Conservation (phyloP, 352 stramenopile genomes). For the Pythium sukuiense region DNA sequence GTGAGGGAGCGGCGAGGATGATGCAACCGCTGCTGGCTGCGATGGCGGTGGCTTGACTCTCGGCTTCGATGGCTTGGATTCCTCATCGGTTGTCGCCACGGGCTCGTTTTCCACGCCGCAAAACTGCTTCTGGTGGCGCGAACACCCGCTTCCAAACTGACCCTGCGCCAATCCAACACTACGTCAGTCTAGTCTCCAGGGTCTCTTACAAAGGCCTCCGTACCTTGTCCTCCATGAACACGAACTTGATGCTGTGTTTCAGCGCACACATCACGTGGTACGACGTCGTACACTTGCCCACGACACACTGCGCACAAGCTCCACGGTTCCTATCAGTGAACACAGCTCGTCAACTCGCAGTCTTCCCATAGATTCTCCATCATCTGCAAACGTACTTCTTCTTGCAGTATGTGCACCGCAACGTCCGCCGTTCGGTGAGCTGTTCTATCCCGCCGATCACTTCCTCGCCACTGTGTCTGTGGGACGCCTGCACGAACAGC, state of each 20-base stretch:
- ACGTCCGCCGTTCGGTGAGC: constrained; percentile 45
- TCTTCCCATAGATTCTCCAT: background rate
- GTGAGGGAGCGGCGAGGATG: constrained; percentile 4
- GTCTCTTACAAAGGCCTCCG: background rate
- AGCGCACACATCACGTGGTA: constrained; percentile 76
- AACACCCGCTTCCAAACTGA: constrained; percentile 66
- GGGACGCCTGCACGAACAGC: constrained; percentile 42
- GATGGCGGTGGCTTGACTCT: constrained; percentile 22
- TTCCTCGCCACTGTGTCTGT: constrained; percentile 40
- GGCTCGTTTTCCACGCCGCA: constrained; percentile 34
- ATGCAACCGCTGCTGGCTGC: background rate
- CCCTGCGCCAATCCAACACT: constrained; percentile 23
- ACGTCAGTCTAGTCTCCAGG: background rate
- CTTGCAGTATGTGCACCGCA: constrained; percentile 79
- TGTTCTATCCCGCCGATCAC: constrained; percentile 62
- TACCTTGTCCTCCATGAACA: constrained; percentile 63
- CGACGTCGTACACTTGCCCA: constrained; percentile 68
- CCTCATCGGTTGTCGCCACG: constrained; percentile 22
- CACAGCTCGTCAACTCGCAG: constrained; percentile 2
- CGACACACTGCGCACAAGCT: constrained; percentile 67
- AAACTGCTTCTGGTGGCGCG: constrained; percentile 61
- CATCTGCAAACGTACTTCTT: constrained; percentile 34
- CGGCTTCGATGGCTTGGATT: constrained; percentile 1
- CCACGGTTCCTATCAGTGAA: constrained; percentile 49
- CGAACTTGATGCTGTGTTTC: constrained; percentile 56